Evolutionary conservation across 495 filamentous ascomycete genomes (phyloP).

Genomic region (Thermochaetoides thermophila): DNA sequence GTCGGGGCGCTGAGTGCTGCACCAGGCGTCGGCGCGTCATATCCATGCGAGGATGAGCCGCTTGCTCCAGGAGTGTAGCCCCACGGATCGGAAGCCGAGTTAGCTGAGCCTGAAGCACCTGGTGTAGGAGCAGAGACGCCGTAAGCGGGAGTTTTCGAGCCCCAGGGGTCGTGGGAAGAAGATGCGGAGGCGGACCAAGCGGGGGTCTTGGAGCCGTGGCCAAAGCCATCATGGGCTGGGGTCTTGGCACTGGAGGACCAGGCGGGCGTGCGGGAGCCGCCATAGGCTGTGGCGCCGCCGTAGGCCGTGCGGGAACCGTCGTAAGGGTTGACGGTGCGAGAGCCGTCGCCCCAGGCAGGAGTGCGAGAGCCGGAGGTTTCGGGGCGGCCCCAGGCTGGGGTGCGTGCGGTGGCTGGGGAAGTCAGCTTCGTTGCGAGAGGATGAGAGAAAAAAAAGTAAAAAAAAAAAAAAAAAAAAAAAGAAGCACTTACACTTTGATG

Average conservation of each 20-base stretch:
- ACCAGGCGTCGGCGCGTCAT: slow-evolving; percentile 69
- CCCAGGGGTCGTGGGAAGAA: slow-evolving; percentile 41
- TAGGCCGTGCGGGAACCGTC: slow-evolving; percentile 68
- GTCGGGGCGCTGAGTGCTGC: slow-evolving; percentile 55
- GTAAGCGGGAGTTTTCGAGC: slow-evolving; percentile 64
- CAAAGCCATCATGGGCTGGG: slow-evolving; percentile 47
- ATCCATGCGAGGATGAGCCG: slow-evolving; percentile 44
- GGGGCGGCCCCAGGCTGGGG: slow-evolving; percentile 50
- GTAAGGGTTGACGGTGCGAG: slow-evolving; percentile 61
- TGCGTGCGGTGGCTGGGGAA: slow-evolving; percentile 34
- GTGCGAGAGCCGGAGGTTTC: slow-evolving; percentile 47
- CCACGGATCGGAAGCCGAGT: slow-evolving; percentile 32
- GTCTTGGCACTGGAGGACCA: slow-evolving; percentile 40
- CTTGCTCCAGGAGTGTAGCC: slow-evolving; percentile 38
- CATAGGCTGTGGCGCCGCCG: slow-evolving; percentile 44
- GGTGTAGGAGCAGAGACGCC: slow-evolving; percentile 40
- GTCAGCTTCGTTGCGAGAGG: too few species aligned
- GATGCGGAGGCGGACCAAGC: slow-evolving; percentile 46
- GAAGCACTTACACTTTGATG: slow-evolving; percentile 44
- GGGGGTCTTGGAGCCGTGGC: slow-evolving; percentile 60
- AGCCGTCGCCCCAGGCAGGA: slow-evolving; percentile 66
- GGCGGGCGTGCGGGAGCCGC: slow-evolving; percentile 35
- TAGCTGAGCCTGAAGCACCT: slow-evolving; percentile 36
- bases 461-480: too few species aligned
- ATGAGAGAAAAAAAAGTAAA: too few species aligned